These are phyloP conservation scores for Aureobasidium sp. DNA, from an alignment of 2,329 filamentous ascomycete species.

Conservation along the genomic window DNA sequence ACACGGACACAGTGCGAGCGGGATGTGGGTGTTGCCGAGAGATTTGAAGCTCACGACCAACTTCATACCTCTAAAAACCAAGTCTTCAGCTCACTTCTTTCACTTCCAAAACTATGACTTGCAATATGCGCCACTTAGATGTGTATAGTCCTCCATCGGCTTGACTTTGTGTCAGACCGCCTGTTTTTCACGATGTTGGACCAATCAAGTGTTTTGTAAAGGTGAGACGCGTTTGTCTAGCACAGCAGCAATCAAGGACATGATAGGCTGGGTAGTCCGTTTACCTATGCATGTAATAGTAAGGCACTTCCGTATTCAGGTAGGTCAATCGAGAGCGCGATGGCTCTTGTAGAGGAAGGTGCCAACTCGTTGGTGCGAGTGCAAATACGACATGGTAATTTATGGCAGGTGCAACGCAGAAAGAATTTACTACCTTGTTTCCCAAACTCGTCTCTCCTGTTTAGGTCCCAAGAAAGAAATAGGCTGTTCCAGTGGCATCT, in stretches of 20 bases:
- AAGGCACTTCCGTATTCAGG: neutral
- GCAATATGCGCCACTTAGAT: neutral
- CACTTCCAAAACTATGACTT: neutral
- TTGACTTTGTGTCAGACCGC: neutral
- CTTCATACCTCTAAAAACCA: neutral
- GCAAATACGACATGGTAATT: neutral
- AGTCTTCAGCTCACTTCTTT: neutral
- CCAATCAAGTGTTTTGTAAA: neutral
- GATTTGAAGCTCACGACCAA: neutral
- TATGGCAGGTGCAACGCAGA: neutral
- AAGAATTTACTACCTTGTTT: neutral
- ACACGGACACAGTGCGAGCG: neutral
- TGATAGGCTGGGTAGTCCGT: neutral
- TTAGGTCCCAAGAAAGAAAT: neutral
- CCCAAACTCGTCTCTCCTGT: neutral
- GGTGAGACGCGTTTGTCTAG: neutral
- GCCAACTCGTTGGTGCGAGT: neutral
- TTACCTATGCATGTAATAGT: neutral
- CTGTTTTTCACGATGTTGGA: neutral
- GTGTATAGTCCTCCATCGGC: neutral
- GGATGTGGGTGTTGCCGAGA: slow-evolving; percentile 6
- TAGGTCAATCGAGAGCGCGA: neutral
- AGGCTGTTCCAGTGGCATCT: neutral
- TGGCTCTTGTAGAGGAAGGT: neutral
- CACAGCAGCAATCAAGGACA: neutral